Percentiles rank a stretch among this genome's conserved stretches.
phyloP scores from a whole-genome alignment of 192 early-diverging fungal genomes.

The Umbelopsis isabellina region DNA sequence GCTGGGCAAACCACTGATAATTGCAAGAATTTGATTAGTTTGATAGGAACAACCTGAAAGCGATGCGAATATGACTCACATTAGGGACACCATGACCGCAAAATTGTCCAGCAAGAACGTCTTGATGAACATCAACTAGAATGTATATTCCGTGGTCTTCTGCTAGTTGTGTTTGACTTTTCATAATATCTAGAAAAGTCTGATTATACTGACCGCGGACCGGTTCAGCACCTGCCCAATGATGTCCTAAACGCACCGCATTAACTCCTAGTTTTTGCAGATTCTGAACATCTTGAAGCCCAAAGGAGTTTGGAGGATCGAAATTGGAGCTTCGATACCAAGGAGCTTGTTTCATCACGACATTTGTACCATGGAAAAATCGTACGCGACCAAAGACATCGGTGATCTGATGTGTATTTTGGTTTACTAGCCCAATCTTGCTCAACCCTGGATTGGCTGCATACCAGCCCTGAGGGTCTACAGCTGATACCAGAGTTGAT shows the following conservation, averaged over 20 bases:
- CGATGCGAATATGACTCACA: slow-evolving; percentile 14
- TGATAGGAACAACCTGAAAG: neutral
- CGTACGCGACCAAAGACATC: slow-evolving; percentile 54
- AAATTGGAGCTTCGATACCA: slow-evolving; percentile 50
- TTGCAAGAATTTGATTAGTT: too few relatives aligned
- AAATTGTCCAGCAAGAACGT: slow-evolving; percentile 52
- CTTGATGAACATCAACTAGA: slow-evolving; percentile 69
- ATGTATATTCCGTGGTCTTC: slow-evolving; percentile 61
- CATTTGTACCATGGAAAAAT: slow-evolving; percentile 62
- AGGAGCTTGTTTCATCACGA: slow-evolving; percentile 59
- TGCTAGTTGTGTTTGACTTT: slow-evolving; percentile 50
- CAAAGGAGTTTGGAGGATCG: slow-evolving; percentile 50
- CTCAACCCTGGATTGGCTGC: slow-evolving; percentile 36
- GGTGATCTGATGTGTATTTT: slow-evolving; percentile 41
- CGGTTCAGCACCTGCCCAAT: slow-evolving; percentile 71
- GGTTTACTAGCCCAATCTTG: slow-evolving; percentile 50
- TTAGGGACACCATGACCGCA: slow-evolving; percentile 58
- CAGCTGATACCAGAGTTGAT: neutral
- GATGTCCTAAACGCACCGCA: slow-evolving; percentile 41
- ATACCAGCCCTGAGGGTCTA: slow-evolving; percentile 26
- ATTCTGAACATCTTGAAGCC: slow-evolving; percentile 44
- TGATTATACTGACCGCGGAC: slow-evolving; percentile 57
- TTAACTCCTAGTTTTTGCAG: slow-evolving; percentile 41
- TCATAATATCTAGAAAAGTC: slow-evolving; percentile 57
- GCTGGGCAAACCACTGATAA: slow-evolving; percentile 1